Base-by-base conservation (phyloP, 169 alveolate species). In the Eimeria acervulina region DNA sequence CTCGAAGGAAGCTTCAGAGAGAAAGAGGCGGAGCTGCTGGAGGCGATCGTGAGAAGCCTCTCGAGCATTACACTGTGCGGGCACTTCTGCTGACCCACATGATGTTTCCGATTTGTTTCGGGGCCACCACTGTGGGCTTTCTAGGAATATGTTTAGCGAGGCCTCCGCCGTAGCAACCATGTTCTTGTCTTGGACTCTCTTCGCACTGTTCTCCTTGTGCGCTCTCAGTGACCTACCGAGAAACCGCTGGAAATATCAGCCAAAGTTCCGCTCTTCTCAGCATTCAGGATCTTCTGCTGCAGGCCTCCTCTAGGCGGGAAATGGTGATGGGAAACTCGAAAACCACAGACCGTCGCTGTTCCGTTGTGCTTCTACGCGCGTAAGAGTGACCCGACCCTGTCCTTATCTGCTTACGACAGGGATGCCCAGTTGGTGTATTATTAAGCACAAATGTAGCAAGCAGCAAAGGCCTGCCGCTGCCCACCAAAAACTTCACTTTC, bases 61-160 rank as follows among this genome's bases (percentile, higher is more conserved):
- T 28, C 90, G 44, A 3, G 51, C 90, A n/a, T 17, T 44, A n/a
- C 87, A 76, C 87, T 23, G 44, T 21, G 63, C 26, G 87, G 23
- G 51, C n/a, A 28, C 70, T 31, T 81, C 61, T 28, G 44, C 6
- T 47, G 44, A 33, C 8, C 26, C 72, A 12, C 31, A 17, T 51
- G 70, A 3, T 21, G 17, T 26, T n/a, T 19, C 72, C 28, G 90
- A 2, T 40, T 40, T 17, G 28, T 51, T 19, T 81, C 2, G 47
- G 31, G 90, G 90, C 90, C 90, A 81, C 90, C 90, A 81, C 47
- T 19, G 70, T 10, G 90, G 70, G 47, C 6, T 28, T 47, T 52
- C 72, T 12, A 81, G 51, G 26, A 81, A 81, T 28, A 31, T 17
- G 90, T 51, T 81, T 6, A 81, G 68, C 23, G 52, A n/a, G 31